phyloP scores from a whole-genome alignment of 164 flowering plant species.

The Akebia trifoliata region DNA sequence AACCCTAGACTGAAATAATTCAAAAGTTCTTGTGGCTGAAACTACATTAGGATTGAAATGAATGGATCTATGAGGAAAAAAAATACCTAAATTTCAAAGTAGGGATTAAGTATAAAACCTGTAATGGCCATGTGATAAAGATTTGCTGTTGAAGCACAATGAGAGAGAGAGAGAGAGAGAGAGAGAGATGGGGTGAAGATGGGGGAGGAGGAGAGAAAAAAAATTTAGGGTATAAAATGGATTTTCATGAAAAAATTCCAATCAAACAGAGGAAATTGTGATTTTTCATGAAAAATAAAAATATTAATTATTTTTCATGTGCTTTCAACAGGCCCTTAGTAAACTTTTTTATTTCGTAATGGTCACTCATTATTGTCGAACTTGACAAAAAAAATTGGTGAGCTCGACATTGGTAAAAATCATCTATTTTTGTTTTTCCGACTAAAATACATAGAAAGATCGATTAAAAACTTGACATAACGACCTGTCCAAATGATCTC shows the following conservation, averaged over 20 bases:
- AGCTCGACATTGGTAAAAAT: too few relatives aligned
- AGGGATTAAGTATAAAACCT: conserved; percentile 20
- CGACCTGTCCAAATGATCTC: too few relatives aligned
- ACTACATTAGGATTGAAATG: too few relatives aligned
- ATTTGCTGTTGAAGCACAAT: conserved; percentile 9
- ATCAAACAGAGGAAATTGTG: too few relatives aligned
- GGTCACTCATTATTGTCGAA: background rate
- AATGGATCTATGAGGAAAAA: background rate
- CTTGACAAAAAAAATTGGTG: background rate
- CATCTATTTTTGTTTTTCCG: too few relatives aligned
- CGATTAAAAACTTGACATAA: too few relatives aligned
- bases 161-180: conserved; percentile 5
- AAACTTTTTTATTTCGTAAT: background rate
- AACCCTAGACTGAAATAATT: conserved; percentile 16
- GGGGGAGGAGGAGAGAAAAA: too few relatives aligned
- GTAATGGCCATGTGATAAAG: conserved; percentile 10
- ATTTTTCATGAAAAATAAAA: too few relatives aligned
- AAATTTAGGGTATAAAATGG: too few relatives aligned
- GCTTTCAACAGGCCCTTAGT: background rate
- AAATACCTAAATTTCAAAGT: conserved; percentile 1
- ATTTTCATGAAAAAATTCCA: too few relatives aligned
- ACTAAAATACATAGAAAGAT: too few relatives aligned
- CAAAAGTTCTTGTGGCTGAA: background rate
- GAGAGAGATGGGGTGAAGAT: too few relatives aligned
- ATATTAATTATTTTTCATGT: background rate